These are phyloP conservation scores for Hypoxylon intermedium DNA, from an alignment of 495 filamentous ascomycete species.

Conservation along the genomic window DNA sequence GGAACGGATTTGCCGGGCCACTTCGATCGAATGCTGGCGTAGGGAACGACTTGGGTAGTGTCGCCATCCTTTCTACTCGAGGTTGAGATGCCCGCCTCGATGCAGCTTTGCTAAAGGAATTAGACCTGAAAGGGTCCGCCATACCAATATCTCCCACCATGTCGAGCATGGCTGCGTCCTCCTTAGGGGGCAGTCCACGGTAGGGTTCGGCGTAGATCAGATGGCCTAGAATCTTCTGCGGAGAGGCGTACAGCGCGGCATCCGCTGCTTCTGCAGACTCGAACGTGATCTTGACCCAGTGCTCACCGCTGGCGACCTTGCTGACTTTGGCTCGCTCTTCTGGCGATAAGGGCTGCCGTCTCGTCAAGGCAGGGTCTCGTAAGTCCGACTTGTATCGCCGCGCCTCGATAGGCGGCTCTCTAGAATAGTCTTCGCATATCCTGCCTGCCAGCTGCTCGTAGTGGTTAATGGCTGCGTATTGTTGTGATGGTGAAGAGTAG, in stretches of 20 bases:
- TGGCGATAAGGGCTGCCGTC: constrained; percentile 64
- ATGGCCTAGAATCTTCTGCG: constrained; percentile 77
- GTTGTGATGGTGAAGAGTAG: constrained; percentile 70
- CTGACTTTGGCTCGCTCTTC: constrained; percentile 78
- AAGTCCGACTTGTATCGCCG: constrained; percentile 65
- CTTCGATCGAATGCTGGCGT: background rate
- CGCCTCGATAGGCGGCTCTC: constrained; percentile 65
- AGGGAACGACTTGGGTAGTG: constrained; percentile 9
- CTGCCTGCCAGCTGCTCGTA: constrained; percentile 80
- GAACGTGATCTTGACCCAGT: constrained; percentile 95
- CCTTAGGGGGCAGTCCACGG: constrained; percentile 69
- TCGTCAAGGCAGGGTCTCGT: constrained; percentile 68
- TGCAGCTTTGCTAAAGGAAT: constrained; percentile 10
- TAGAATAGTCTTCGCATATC: constrained; percentile 90
- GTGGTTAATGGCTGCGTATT: constrained; percentile 85
- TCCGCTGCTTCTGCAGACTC: constrained; percentile 82
- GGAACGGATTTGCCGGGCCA: background rate
- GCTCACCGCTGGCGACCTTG: constrained; percentile 74
- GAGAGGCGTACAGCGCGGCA: constrained; percentile 74
- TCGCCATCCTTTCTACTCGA: constrained; percentile 12
- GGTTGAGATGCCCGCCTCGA: constrained; percentile 23
- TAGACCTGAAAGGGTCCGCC: constrained; percentile 26
- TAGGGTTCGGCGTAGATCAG: constrained; percentile 81
- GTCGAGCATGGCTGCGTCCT: constrained; percentile 66
- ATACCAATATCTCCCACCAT: constrained; percentile 46